These are phyloP conservation scores for Apiospora hydei DNA, from an alignment of 2,329 filamentous ascomycete genomes.

Conservation along the genomic window DNA sequence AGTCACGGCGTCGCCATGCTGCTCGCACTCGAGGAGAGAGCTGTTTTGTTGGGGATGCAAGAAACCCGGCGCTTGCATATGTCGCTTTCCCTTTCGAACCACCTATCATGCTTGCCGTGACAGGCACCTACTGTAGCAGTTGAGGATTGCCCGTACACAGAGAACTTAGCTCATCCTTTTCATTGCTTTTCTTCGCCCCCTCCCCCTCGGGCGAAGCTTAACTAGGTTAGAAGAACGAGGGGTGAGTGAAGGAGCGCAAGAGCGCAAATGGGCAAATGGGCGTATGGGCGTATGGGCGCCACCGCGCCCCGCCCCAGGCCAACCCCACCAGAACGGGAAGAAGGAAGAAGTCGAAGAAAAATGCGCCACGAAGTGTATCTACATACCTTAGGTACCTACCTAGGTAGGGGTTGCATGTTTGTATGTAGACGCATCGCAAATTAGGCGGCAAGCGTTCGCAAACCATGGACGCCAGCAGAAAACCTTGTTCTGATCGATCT, in stretches of 20 bases:
- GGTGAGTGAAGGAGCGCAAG: background rate
- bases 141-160: background rate
- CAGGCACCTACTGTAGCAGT: background rate
- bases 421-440: background rate
- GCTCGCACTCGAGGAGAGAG: background rate
- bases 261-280: background rate
- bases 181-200: background rate
- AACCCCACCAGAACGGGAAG: constrained; percentile 13
- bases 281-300: background rate
- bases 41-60: constrained; percentile 17
- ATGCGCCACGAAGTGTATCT: no score
- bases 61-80: background rate
- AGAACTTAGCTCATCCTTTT: background rate
- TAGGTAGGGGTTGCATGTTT: no score
- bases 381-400: no score
- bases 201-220: background rate
- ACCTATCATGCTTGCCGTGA: background rate
- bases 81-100: background rate
- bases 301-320: constrained; percentile 7
- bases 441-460: background rate
- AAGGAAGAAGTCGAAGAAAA: background rate
- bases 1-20: constrained; percentile 7
- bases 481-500: no score
- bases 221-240: constrained; percentile 8
- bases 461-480: no score